Evolutionary conservation across 331 rosid species (phyloP), one percentile per base, ranked within the genome.

Genomic region (Prunus yedoensis): DNA sequence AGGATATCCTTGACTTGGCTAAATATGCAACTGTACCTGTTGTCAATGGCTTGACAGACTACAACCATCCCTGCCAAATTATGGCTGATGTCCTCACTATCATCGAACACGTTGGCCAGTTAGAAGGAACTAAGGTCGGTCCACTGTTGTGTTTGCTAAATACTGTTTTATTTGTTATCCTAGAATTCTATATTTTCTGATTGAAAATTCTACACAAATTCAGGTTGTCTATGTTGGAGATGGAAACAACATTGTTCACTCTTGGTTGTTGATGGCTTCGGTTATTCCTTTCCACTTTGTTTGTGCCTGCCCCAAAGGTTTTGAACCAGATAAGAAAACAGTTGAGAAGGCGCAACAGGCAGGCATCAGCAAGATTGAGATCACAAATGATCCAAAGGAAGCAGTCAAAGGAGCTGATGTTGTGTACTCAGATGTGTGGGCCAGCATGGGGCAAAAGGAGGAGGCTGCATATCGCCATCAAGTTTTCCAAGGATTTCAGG

Each of bases 361-460:
- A 65, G 99, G 99, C 66, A 83, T 92, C 77, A 92, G 99, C 92
- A 92, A 88, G 88, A 95, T 95, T 75, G 97, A 90, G 90, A 92
- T 92, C 78, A 80, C 89, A 74, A 67, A 92, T 83, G 94, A 92
- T 81, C 96, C 99, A 23, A 88, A 81, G 88, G 97, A 95, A 83
- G 97, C 96, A 59, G 97, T 92, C 75, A 89, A 74, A 82, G 97
- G 93, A 43, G 97, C 97, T 61, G 96, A 95, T 74, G 88, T 95
- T 67, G 92, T 92, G 66, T 95, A 95, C 81, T 88, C 99, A 12
- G 96, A 91, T 85, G 96, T 92, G 74, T 95, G 97, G 97, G 97
- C 99, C 56, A 92, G 99, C 88, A 95, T 95, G 99, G 97, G 99
- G 69, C 99, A 94, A 81, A 94, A 94, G 87, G 99, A 94, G 77